Evolutionary conservation across 2,329 filamentous ascomycete genomes (phyloP).

Genomic region (Tolypocladium ophioglossoides): DNA sequence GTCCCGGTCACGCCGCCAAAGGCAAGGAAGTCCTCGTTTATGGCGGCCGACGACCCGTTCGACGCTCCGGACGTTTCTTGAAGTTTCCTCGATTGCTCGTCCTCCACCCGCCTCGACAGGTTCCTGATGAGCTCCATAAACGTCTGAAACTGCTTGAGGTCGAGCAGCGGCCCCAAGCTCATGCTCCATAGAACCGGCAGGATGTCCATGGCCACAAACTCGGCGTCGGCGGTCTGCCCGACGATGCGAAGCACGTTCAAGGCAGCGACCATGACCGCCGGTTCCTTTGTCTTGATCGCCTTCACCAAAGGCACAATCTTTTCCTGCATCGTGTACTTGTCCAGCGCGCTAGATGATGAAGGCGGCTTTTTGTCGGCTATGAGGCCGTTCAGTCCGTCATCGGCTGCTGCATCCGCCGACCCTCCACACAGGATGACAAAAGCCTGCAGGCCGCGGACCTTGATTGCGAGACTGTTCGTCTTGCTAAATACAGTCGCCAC

Average conservation of each 20-base stretch:
- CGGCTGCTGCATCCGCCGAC: conserved; percentile 35
- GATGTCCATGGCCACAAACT: conserved; percentile 87
- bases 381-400: conserved; percentile 62
- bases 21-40: conserved; percentile 57
- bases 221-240: conserved; percentile 69
- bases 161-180: conserved; percentile 78
- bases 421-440: conserved; percentile 87
- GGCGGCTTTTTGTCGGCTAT: conserved; percentile 47
- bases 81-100: conserved; percentile 79
- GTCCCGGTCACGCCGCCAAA: conserved; percentile 59
- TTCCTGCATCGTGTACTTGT: conserved; percentile 98
- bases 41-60: conserved; percentile 35
- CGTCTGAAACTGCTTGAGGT: conserved; percentile 75
- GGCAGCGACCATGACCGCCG: conserved; percentile 92
- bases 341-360: conserved; percentile 66
- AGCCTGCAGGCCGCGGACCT: conserved; percentile 82
- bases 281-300: conserved; percentile 95
- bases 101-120: conserved; percentile 70
- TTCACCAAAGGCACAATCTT: conserved; percentile 87
- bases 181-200: conserved; percentile 87
- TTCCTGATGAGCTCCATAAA: conserved; percentile 86
- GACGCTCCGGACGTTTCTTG: conserved; percentile 64
- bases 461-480: conserved; percentile 89
- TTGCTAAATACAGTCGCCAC: conserved; percentile 85
- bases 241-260: conserved; percentile 78